Conservation (phyloP, 148 eudicot genomes). For the Arctostaphylos glauca region DNA sequence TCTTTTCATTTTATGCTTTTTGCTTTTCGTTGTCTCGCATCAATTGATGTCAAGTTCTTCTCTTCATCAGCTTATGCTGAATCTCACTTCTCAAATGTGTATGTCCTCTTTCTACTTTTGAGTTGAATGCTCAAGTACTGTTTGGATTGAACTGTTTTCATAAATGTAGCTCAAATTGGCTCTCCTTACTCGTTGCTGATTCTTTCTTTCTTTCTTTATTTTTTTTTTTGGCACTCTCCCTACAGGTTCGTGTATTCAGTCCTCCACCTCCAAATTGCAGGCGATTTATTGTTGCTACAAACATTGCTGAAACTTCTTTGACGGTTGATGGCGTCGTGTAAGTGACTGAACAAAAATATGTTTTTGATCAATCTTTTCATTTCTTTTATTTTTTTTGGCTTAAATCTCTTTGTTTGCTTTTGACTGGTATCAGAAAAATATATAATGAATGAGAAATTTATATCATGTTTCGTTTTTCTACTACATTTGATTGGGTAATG, state of each 20-base stretch:
- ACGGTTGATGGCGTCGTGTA: constrained; percentile 99
- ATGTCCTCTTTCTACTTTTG: neutral
- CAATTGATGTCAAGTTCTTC: neutral
- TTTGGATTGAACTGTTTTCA: neutral
- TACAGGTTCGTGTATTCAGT: constrained; percentile 91
- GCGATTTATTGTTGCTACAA: constrained; percentile 90
- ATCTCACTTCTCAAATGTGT: neutral
- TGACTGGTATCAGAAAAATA: neutral
- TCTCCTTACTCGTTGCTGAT: constrained; percentile 12
- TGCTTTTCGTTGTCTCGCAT: neutral
- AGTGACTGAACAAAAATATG: constrained; percentile 28
- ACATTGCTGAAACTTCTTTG: constrained; percentile 97
- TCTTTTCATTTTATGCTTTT: neutral
- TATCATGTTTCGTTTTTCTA: neutral
- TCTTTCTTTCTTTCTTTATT: neutral
- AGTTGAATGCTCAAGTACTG: neutral
- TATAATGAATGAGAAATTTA: neutral
- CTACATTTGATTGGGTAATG: neutral
- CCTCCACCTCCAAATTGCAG: constrained; percentile 93
- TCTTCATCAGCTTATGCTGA: neutral
- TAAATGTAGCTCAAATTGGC: neutral
- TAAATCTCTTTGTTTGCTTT: neutral
- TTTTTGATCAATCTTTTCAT: neutral
- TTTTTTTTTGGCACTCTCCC: constrained; percentile 10
- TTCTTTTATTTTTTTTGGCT: neutral